Evolutionary conservation across 768 basidiomycete genomes (phyloP).

Genomic region (Astraeus odoratus): DNA sequence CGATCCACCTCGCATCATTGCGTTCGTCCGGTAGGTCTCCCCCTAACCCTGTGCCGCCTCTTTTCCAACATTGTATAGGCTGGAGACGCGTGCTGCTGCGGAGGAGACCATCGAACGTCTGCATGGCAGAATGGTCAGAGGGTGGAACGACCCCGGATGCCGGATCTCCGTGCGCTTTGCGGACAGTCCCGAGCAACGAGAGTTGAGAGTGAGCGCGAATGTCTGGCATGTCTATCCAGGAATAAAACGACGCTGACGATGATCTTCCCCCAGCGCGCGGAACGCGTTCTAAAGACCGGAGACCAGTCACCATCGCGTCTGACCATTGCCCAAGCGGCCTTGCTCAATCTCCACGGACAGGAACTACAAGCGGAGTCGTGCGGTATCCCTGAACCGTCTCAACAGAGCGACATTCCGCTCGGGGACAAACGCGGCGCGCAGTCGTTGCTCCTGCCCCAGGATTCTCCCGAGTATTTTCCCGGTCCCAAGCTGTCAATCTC

Average conservation of each 20-base stretch:
- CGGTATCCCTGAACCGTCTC: slow-evolving; percentile 5
- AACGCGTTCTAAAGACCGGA: slow-evolving; percentile 53
- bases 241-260: slow-evolving; percentile 3
- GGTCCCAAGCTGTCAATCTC: slow-evolving; percentile 10
- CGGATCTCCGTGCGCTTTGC: slow-evolving; percentile 77
- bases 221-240: background rate
- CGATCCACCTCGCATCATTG: slow-evolving; percentile 72
- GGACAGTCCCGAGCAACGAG: slow-evolving; percentile 70
- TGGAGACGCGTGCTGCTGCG: slow-evolving; percentile 65
- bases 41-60: background rate
- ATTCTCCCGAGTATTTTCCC: background rate
- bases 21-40: slow-evolving; percentile 61
- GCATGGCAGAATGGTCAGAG: slow-evolving; percentile 74
- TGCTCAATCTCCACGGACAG: slow-evolving; percentile 69
- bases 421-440: slow-evolving; percentile 1
- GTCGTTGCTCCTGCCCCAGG: slow-evolving; percentile 2
- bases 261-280: slow-evolving; percentile 41
- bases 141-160: slow-evolving; percentile 71
- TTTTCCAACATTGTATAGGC: slow-evolving; percentile 30
- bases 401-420: slow-evolving; percentile 8
- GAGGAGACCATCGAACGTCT: slow-evolving; percentile 73
- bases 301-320: slow-evolving; percentile 58
- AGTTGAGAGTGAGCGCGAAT: slow-evolving; percentile 51
- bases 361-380: slow-evolving; percentile 31
- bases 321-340: slow-evolving; percentile 72